A percentile compares a stretch with the other conserved stretches of the same genome.
Evolutionary conservation across 306 rosid species (phyloP).

Genomic region (Vigna unguiculata): DNA sequence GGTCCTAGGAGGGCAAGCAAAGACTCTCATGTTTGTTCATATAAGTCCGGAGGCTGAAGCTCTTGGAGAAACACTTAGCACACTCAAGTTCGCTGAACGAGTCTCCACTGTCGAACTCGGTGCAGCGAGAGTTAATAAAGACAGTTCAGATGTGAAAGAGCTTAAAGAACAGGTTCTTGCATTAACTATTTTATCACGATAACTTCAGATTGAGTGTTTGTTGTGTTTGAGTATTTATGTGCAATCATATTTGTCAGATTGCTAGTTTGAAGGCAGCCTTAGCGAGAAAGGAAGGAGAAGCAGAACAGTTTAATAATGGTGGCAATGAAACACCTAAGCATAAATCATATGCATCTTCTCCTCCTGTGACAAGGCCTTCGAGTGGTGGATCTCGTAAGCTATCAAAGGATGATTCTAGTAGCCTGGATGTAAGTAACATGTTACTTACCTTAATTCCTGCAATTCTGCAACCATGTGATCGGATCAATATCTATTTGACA

Average conservation of each 20-base stretch:
- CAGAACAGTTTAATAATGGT: constrained; percentile 51
- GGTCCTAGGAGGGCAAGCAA: constrained; percentile 84
- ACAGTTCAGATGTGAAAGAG: constrained; percentile 72
- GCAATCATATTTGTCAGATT: constrained; percentile 54
- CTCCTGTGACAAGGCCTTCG: constrained; percentile 59
- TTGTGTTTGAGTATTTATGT: not conserved
- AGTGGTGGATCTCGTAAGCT: constrained; percentile 54
- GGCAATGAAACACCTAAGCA: constrained; percentile 57
- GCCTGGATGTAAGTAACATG: constrained; percentile 62
- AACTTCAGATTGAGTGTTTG: not conserved
- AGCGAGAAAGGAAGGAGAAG: constrained; percentile 74
- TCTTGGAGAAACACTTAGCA: constrained; percentile 87
- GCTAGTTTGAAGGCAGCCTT: constrained; percentile 81
- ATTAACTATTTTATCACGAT: not conserved
- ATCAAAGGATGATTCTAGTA: constrained; percentile 61
- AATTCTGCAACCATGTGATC: not conserved
- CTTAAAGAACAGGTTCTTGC: constrained; percentile 84
- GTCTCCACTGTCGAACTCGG: constrained; percentile 91
- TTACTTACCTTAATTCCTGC: constrained; percentile 17
- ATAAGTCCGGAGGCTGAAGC: constrained; percentile 89
- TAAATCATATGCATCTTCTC: constrained; percentile 64
- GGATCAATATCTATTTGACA: no score
- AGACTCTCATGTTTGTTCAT: constrained; percentile 96
- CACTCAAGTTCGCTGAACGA: constrained; percentile 94
- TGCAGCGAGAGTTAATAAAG: constrained; percentile 82